These are phyloP conservation scores for Rhizophagus sp. DNA, from an alignment of 192 early-diverging fungal species.

Conservation along the genomic window DNA sequence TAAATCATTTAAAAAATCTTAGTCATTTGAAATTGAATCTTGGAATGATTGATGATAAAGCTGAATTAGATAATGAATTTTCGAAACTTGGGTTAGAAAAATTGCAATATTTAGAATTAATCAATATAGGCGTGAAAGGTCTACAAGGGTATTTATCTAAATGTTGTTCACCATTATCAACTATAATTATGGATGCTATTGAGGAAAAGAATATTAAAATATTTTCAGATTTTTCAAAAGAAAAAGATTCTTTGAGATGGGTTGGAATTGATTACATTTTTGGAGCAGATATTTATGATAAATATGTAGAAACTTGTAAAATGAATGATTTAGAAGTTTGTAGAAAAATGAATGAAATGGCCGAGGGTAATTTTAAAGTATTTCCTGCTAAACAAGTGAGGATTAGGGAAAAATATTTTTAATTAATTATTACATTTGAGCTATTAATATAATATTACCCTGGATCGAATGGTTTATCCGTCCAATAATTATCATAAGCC, in stretches of 20 bases:
- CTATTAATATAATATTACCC: no score
- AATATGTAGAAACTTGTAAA: background rate
- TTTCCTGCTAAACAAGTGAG: constrained; percentile 2
- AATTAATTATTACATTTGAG: no score
- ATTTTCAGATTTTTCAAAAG: background rate
- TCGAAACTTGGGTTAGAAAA: background rate
- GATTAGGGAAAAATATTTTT: constrained; percentile 3
- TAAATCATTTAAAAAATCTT: background rate
- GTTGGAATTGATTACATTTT: background rate
- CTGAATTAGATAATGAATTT: background rate
- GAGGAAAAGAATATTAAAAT: background rate
- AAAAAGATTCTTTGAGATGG: background rate
- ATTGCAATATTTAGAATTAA: constrained; percentile 8
- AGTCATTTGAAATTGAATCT: background rate
- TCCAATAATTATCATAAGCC: no score
- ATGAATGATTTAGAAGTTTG: background rate
- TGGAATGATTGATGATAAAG: background rate
- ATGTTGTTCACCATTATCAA: constrained; percentile 1
- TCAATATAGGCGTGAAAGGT: background rate
- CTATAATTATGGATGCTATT: background rate
- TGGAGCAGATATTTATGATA: no score
- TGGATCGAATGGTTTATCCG: no score
- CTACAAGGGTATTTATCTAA: background rate
- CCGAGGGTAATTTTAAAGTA: background rate
- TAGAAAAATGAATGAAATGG: background rate